Base-by-base conservation (phyloP, 1,284 basidiomycete genomes). In the Malassezia cuniculi region DNA sequence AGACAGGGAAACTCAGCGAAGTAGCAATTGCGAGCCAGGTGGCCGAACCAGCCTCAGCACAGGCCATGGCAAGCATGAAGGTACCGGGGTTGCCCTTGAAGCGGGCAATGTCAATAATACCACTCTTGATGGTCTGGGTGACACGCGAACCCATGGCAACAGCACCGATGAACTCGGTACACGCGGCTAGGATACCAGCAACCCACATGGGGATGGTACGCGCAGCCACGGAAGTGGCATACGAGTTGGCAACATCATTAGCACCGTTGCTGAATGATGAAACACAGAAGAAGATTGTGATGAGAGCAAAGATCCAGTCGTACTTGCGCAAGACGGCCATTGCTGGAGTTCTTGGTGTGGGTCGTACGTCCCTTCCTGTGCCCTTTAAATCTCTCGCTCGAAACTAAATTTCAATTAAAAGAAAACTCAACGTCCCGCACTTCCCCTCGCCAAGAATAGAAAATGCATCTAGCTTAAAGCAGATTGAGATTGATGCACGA, bases 201-300 rank as follows among this genome's bases (percentile, higher is more conserved):
- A 47, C 42, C 11, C 37, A 25, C 36, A 51, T 47, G n/a, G 54
- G 48, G 11, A 55, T 27, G 7, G 37, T 48, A 18, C 53, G 49
- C 16, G 52, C 48, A 9, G 48, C 46, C 27, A 56, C 54, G 5
- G 42, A 47, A 12, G 54, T 56, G 31, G 54, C 54, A 11, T 38
- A 56, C 14, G 52, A 48, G 36, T 56, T 54, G 43, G 52, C 54
- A 1, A 56, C 54, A 34, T 56, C 54, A 35, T 54, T 56, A 27
- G 54, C 54, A 19, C 52, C 52, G 14, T 48, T 55, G 14, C 45
- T 42, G 37, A 39, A 55, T 12, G 50, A 44, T 19, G 50, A 45
- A 36, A 48, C 27, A 24, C 50, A 47, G 4, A 49, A 48, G 17
- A 38, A 41, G 38, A 55, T 44, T 17, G 47, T 31, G 17, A 44